Percentiles rank a stretch among this genome's conserved stretches.
These are phyloP conservation scores for Mollisia scopiformis DNA, from an alignment of 2,329 filamentous ascomycete species.

Conservation along the genomic window DNA sequence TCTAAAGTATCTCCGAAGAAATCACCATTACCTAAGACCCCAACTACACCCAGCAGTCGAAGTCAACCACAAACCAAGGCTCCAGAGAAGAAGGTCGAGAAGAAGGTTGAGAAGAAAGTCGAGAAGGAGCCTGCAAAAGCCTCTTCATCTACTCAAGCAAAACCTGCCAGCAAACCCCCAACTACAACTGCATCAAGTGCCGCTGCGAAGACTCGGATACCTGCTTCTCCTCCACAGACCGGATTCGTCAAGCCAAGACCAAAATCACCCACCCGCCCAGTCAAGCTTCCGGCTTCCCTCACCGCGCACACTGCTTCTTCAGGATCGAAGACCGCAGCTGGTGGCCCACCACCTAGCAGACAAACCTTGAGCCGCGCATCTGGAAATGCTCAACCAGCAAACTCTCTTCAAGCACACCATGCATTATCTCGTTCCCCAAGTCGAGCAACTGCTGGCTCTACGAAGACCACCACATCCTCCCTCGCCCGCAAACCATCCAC, in stretches of 20 bases:
- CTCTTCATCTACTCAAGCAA: constrained; percentile 23
- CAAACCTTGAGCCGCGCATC: constrained; percentile 47
- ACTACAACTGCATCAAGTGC: constrained; percentile 21
- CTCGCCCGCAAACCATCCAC: constrained; percentile 32
- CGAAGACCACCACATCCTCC: constrained; percentile 20
- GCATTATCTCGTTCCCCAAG: constrained; percentile 38
- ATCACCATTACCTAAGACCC: constrained; percentile 41
- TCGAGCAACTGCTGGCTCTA: constrained; percentile 26
- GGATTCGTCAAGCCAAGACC: constrained; percentile 60
- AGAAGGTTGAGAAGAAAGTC: constrained; percentile 22
- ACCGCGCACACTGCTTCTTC: constrained; percentile 73
- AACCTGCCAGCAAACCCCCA: constrained; percentile 28
- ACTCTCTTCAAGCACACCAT: constrained; percentile 27
- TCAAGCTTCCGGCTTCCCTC: constrained; percentile 67
- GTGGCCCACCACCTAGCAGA: constrained; percentile 35
- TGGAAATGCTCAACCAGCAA: constrained; percentile 39
- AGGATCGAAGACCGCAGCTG: constrained; percentile 59
- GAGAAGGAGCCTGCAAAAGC: constrained; percentile 25
- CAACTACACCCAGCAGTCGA: constrained; percentile 37
- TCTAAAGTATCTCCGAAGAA: constrained; percentile 36
- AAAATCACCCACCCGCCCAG: constrained; percentile 71
- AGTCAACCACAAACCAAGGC: constrained; percentile 34
- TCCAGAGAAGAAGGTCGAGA: constrained; percentile 21
- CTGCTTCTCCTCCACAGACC: constrained; percentile 33
- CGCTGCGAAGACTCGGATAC: constrained; percentile 30